A percentile compares a stretch with the other conserved stretches of the same genome.
Conservation (phyloP, 108 stramenopile species). For the Pseudonitzschia pungens region DNA sequence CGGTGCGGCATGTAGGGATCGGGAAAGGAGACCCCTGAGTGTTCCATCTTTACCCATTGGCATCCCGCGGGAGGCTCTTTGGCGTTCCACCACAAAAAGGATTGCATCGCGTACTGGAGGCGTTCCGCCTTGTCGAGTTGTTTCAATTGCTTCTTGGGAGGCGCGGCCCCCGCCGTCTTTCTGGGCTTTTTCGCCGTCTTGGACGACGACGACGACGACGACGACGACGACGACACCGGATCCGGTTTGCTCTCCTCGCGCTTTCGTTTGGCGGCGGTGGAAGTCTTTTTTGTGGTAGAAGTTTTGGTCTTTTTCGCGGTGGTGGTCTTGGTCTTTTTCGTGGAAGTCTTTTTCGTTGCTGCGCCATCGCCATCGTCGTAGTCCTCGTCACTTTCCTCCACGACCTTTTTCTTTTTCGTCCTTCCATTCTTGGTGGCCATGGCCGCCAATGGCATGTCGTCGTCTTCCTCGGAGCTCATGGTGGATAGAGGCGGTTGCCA, state of each 20-base stretch:
- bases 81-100: constrained; percentile 90
- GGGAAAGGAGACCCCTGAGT: constrained; percentile 94
- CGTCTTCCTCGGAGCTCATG: constrained; percentile 5
- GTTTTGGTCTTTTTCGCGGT: constrained; percentile 9
- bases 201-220: background rate
- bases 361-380: constrained; percentile 5
- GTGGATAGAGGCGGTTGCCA: background rate
- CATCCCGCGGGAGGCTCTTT: constrained; percentile 79
- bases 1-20: constrained; percentile 94
- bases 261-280: constrained; percentile 3
- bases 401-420: constrained; percentile 17
- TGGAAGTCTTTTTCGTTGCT: background rate
- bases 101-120: constrained; percentile 87
- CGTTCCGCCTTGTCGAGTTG: constrained; percentile 76
- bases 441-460: constrained; percentile 14
- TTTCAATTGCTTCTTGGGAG: constrained; percentile 44
- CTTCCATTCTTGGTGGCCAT: constrained; percentile 5
- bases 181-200: constrained; percentile 39
- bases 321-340: constrained; percentile 7
- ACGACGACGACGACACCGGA: constrained; percentile 4
- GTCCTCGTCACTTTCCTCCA: constrained; percentile 4
- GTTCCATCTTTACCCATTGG: constrained; percentile 96
- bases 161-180: background rate
- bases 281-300: no score
- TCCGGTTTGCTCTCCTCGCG: constrained; percentile 9